Base-by-base conservation (phyloP, 2,329 filamentous ascomycete genomes). In the Aspergillus sp. region DNA sequence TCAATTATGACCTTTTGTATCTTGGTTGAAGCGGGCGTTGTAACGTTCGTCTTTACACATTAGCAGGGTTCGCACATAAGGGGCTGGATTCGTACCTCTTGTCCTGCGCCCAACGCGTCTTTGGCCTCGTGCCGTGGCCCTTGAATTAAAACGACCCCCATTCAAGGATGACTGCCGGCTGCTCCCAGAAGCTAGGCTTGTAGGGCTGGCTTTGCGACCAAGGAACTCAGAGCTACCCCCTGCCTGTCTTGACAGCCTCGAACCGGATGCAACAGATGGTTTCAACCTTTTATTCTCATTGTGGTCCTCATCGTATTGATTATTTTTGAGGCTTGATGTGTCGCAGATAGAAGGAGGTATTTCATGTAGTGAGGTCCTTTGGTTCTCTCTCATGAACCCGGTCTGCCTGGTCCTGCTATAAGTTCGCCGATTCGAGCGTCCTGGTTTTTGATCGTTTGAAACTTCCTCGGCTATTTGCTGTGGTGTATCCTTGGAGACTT, bases 21-120 rank as follows among this genome's bases (percentile, higher is more conserved):
- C 8, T 32, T 55, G 52, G 19, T 47, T 57, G 40, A 65, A 66
- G 1, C 62, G 59, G 31, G 59, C 57, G 30, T 49, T 56, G 43
- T 66, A 66, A 28, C 53, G 55, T 9, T 63, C 58, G 19, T 59
- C 62, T 66, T 27, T 11, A 9, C 11, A 31, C 7, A 8, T 60
- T 33, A 59, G 57, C 38, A 40, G 26, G 9, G 12, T 13, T 10
- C 30, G 5, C 10, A 5, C 11, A 19, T 19, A 32, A 2, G 26
- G 7, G 11, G 26, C 11, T 13, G 11, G 12, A 27, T 35, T 28
- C 51, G 46, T 55, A 65, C 64, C 58, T 58, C 59, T 50, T 40
- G 56, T 57, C 33, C 47, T 57, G 13, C 64, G 53, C 13, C 45
- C 52, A 11, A 47, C 44, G 1, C 57, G 50, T 29, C 43, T 45